These are phyloP conservation scores for Backusella psychrophila DNA, from an alignment of 192 early-diverging fungal species.

Conservation along the genomic window DNA sequence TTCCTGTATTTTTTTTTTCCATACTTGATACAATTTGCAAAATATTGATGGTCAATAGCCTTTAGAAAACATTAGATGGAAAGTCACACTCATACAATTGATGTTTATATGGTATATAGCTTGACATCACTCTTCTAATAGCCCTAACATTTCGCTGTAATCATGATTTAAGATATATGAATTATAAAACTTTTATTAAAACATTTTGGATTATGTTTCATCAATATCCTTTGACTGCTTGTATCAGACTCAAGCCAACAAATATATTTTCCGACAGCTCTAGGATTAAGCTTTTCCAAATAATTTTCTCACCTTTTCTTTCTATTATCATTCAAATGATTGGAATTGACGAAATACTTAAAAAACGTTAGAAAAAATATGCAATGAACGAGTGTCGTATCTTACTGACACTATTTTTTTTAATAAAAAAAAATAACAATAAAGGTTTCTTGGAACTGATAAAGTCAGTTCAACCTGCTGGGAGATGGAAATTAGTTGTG, in stretches of 20 bases:
- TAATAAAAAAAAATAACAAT: background rate
- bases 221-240: background rate
- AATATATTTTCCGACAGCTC: background rate
- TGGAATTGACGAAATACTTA: slow-evolving; percentile 37
- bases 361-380: slow-evolving; percentile 22
- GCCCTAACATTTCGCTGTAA: too few relatives aligned
- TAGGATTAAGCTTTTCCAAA: background rate
- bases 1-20: too few relatives aligned
- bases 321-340: slow-evolving; percentile 21
- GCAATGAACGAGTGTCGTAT: background rate
- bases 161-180: too few relatives aligned
- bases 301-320: background rate
- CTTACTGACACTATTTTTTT: background rate
- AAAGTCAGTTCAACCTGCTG: slow-evolving; percentile 69
- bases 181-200: background rate
- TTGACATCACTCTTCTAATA: background rate
- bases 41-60: too few relatives aligned
- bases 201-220: background rate
- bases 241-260: background rate
- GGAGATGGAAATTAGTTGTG: slow-evolving; percentile 81
- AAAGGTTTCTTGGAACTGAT: slow-evolving; percentile 72
- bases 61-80: too few relatives aligned
- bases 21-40: too few relatives aligned
- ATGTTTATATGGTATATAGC: background rate
- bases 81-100: background rate